Conservation (phyloP, 352 stramenopile genomes). For the Globisporangium heterothallicum region DNA sequence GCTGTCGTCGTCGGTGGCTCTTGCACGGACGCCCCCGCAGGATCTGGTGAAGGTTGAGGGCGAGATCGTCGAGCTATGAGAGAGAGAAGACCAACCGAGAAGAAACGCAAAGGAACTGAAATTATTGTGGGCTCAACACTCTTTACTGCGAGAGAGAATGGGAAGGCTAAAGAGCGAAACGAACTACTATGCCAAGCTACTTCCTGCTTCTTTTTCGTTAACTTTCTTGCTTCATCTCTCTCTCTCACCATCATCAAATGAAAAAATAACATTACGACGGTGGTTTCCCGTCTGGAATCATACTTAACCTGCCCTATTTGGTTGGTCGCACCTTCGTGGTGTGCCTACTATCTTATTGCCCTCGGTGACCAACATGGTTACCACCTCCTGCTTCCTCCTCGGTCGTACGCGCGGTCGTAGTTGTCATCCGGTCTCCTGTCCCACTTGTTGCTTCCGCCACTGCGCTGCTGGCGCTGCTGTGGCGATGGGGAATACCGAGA, state of each 20-base stretch:
- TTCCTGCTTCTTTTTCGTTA: too few species aligned
- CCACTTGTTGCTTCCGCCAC: slow-evolving; percentile 26
- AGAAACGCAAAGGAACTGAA: slow-evolving; percentile 1
- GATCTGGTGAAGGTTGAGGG: slow-evolving; percentile 50
- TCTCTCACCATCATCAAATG: too few species aligned
- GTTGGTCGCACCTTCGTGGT: too few species aligned
- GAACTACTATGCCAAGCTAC: too few species aligned
- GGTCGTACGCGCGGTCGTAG: slow-evolving; percentile 22
- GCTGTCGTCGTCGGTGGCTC: not conserved
- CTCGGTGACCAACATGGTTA: not conserved
- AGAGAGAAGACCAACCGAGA: not conserved
- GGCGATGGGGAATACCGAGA: slow-evolving; percentile 6
- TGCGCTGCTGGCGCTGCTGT: slow-evolving; percentile 5
- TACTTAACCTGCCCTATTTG: too few species aligned
- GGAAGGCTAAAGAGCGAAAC: too few species aligned
- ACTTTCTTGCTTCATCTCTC: too few species aligned
- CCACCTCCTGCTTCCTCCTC: slow-evolving; percentile 7
- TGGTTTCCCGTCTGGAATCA: not conserved
- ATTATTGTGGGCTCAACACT: slow-evolving; percentile 7
- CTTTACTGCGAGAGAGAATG: not conserved
- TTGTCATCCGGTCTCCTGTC: slow-evolving; percentile 34
- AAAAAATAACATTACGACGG: slow-evolving; percentile 3
- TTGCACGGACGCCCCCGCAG: slow-evolving; percentile 23
- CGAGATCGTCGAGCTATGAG: slow-evolving; percentile 56
- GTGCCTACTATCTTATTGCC: too few species aligned